phyloP scores from a whole-genome alignment of 2,329 filamentous ascomycete species.

The Alternaria solani region DNA sequence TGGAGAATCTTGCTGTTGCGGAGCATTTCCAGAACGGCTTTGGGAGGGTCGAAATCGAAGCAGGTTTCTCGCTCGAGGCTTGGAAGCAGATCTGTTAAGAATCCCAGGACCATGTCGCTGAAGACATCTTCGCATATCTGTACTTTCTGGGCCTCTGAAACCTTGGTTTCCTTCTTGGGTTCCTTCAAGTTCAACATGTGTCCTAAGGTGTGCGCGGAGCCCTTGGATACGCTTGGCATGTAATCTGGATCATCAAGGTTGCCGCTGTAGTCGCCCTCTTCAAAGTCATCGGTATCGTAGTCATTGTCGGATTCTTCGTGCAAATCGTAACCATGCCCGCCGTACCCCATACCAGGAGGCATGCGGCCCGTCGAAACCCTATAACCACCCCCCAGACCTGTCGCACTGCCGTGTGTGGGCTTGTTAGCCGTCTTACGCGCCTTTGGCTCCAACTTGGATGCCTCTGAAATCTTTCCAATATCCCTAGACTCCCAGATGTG shows the following conservation, averaged over 20 bases:
- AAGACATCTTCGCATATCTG: conserved; percentile 23
- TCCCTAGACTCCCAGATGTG: conserved; percentile 19
- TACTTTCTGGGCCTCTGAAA: conserved; percentile 18
- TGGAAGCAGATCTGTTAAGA: conserved; percentile 39
- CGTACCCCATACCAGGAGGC: conserved; percentile 24
- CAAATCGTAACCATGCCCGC: not conserved
- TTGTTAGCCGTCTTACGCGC: not conserved
- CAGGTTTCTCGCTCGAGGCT: conserved; percentile 22
- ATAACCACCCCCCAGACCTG: conserved; percentile 15
- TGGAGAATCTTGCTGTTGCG: conserved; percentile 49
- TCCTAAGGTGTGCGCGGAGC: not conserved
- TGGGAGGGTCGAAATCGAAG: conserved; percentile 45
- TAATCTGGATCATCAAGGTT: not conserved
- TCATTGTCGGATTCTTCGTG: not conserved
- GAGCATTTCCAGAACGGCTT: conserved; percentile 45
- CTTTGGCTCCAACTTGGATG: not conserved
- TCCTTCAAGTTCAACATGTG: not conserved
- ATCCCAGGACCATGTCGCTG: conserved; percentile 17
- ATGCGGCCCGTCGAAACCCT: not conserved
- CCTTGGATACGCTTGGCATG: not conserved
- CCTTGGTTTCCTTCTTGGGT: not conserved
- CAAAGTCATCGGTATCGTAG: not conserved
- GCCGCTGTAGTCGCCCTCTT: not conserved
- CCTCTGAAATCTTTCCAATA: not conserved
- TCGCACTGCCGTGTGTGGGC: conserved; percentile 1